phyloP scores from a whole-genome alignment of 306 rosid genomes.

The Casuarina cunninghamiana region DNA sequence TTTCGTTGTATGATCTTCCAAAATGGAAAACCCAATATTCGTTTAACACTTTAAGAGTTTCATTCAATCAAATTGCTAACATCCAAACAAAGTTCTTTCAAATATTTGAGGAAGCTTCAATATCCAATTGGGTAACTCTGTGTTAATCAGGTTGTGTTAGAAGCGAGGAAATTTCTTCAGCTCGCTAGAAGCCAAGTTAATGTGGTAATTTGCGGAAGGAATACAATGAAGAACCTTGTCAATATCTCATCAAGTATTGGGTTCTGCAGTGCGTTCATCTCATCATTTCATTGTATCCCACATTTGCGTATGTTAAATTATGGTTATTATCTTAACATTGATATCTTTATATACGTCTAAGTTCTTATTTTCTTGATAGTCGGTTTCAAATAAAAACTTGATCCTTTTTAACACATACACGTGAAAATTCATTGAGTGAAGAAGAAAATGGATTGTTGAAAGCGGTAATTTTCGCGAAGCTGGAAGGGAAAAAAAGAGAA shows the following conservation, averaged over 20 bases:
- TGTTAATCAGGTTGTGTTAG: neutral
- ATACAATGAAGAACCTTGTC: neutral
- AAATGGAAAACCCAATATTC: neutral
- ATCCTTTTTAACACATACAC: neutral
- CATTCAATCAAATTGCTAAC: conserved; percentile 18
- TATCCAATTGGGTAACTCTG: conserved; percentile 48
- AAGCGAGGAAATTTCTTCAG: neutral
- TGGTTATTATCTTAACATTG: too few relatives aligned
- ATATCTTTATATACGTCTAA: too few relatives aligned
- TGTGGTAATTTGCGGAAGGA: neutral
- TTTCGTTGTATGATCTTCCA: neutral
- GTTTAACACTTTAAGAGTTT: conserved; percentile 24
- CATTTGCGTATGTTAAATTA: too few relatives aligned
- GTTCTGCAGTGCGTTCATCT: too few relatives aligned
- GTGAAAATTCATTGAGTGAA: conserved; percentile 6
- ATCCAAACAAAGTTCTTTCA: too few relatives aligned
- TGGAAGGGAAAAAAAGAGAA: conserved; percentile 24
- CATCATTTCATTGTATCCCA: too few relatives aligned
- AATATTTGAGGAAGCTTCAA: conserved; percentile 14
- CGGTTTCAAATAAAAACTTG: too few relatives aligned
- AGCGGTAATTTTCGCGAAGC: conserved; percentile 2
- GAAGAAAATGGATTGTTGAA: conserved; percentile 29
- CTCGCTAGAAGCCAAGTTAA: neutral
- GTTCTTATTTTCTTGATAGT: too few relatives aligned
- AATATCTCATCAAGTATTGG: too few relatives aligned